Conservation (phyloP, 1,284 basidiomycete species). For the Cryptococcus sp. region DNA sequence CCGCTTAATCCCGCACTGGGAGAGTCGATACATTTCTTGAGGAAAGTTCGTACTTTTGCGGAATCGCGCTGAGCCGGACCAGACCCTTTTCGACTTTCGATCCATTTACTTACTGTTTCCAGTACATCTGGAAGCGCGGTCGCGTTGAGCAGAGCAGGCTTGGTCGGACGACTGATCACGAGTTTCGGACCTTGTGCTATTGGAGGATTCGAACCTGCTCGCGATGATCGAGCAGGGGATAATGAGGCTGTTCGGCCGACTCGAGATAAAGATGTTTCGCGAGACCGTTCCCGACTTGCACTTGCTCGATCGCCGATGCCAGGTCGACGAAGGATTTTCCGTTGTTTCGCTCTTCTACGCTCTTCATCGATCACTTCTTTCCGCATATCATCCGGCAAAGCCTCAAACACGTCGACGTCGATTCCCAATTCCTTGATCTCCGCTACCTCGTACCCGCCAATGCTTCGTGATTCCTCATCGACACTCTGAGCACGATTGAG, state of each 20-base stretch:
- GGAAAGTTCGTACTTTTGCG: conserved; percentile 67
- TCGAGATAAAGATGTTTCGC: conserved; percentile 4
- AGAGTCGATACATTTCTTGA: conserved; percentile 64
- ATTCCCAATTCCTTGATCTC: conserved; percentile 67
- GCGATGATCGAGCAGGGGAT: conserved; percentile 19
- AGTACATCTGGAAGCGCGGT: conserved; percentile 63
- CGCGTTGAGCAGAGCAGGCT: conserved; percentile 52
- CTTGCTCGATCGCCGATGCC: background rate
- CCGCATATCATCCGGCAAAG: conserved; percentile 69
- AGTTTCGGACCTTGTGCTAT: conserved; percentile 20
- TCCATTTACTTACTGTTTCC: conserved; percentile 69
- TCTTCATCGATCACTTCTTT: conserved; percentile 68
- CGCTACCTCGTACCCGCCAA: conserved; percentile 40
- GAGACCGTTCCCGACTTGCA: conserved; percentile 7
- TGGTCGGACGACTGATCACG: conserved; percentile 24
- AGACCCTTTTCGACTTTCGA: conserved; percentile 57
- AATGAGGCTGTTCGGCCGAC: conserved; percentile 16
- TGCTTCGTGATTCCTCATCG: conserved; percentile 8
- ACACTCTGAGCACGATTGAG: background rate
- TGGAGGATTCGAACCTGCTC: conserved; percentile 24
- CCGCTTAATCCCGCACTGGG: conserved; percentile 61
- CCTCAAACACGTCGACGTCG: conserved; percentile 68
- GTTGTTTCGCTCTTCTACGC: conserved; percentile 18
- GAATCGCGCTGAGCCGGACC: conserved; percentile 70
- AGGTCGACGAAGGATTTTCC: conserved; percentile 53